Evolutionary conservation across 2,329 filamentous ascomycete species (phyloP).

Genomic region (Monosporascus sp.): DNA sequence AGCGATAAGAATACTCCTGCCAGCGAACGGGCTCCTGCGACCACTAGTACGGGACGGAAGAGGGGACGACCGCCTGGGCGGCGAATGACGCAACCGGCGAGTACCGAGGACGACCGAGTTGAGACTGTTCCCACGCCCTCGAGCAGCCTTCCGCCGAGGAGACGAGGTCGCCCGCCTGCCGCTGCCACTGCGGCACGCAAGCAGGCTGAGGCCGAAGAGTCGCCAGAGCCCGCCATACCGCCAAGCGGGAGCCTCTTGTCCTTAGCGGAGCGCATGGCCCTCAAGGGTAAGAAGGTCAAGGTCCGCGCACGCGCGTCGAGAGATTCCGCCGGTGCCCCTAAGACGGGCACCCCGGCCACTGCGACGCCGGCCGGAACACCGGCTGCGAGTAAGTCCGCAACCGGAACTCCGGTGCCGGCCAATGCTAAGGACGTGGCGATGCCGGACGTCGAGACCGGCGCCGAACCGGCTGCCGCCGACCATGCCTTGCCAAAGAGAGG

Average conservation of each 20-base stretch:
- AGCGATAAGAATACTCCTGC: constrained; percentile 13
- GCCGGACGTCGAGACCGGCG: not conserved
- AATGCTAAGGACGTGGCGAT: constrained; percentile 1
- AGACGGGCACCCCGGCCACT: not conserved
- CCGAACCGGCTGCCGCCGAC: not conserved
- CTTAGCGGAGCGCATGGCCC: constrained; percentile 51
- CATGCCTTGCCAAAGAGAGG: constrained; percentile 7
- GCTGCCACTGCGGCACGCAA: constrained; percentile 4
- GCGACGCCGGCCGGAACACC: not conserved
- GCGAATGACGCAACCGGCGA: constrained; percentile 4
- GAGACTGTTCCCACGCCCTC: not conserved
- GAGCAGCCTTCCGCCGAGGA: constrained; percentile 14
- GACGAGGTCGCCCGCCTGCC: constrained; percentile 30
- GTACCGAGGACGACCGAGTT: constrained; percentile 1
- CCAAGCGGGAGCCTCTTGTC: constrained; percentile 37
- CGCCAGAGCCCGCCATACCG: constrained; percentile 6
- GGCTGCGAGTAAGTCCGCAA: not conserved
- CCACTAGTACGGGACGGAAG: constrained; percentile 28
- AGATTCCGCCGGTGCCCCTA: constrained; percentile 2
- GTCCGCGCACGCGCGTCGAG: constrained; percentile 30
- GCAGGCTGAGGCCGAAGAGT: constrained; percentile 6
- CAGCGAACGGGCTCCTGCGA: constrained; percentile 28
- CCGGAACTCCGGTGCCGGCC: constrained; percentile 2
- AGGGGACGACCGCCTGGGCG: constrained; percentile 12
- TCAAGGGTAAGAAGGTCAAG: constrained; percentile 48